phyloP scores from a whole-genome alignment of 139 green algal genomes.

The Raphidocelis subcapitata region DNA sequence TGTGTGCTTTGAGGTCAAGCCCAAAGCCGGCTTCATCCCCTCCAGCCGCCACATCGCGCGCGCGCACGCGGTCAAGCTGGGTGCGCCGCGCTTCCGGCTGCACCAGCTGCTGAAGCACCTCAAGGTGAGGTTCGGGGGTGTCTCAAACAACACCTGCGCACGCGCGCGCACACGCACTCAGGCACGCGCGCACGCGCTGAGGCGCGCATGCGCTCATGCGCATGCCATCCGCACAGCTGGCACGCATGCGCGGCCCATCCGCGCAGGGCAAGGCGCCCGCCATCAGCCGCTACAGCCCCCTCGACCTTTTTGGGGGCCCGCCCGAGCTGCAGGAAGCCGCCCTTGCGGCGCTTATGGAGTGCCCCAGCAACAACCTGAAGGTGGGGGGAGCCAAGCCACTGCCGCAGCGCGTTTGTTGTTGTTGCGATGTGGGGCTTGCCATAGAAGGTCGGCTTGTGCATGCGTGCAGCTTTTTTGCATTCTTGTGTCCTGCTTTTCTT shows the following conservation, averaged over 20 bases:
- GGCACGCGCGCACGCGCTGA: no score
- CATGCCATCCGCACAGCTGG: no score
- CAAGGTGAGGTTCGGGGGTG: slow-evolving; percentile 37
- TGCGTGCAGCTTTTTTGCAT: slow-evolving; percentile 35
- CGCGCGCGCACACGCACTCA: no score
- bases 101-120: slow-evolving; percentile 67
- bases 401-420: background rate
- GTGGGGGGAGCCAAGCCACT: background rate
- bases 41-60: background rate
- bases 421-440: no score
- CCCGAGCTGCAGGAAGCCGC: slow-evolving; percentile 9
- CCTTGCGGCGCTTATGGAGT: slow-evolving; percentile 20
- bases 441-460: background rate
- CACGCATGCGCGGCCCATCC: background rate
- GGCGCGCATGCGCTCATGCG: no score
- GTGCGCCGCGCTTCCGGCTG: slow-evolving; percentile 53
- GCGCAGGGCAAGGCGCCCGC: slow-evolving; percentile 34
- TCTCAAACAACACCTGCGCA: no score
- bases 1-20: slow-evolving; percentile 75
- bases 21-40: slow-evolving; percentile 64
- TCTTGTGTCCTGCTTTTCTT: no score
- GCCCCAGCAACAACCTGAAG: slow-evolving; percentile 24
- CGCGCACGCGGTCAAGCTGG: slow-evolving; percentile 31
- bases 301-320: slow-evolving; percentile 70
- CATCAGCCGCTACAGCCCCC: slow-evolving; percentile 68